Evolutionary conservation across 495 filamentous ascomycete genomes (phyloP), one percentile per base, ranked within the genome.

Genomic region (Aspergillus funiculosus): DNA sequence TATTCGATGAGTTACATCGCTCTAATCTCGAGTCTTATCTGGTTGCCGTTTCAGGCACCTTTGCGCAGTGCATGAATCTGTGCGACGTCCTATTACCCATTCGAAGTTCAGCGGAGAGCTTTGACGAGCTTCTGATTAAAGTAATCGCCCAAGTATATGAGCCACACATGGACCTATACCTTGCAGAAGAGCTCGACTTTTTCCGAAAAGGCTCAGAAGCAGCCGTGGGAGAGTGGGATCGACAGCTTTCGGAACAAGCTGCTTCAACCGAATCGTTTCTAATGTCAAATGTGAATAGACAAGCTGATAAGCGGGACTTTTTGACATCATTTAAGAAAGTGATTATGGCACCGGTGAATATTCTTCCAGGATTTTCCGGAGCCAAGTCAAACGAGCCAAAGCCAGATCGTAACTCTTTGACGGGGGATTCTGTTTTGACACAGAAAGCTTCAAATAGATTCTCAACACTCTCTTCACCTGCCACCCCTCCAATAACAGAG

Each of bases 261-360:
- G 88, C 89, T 24, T 85, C 85, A 4, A 86, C 85, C 11, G 91
- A 97, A 61, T 90, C 87, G 0, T 91, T 94, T 56, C 87, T 89
- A 64, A 95, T 96, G 89, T 86, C 82, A 6, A 95, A 86, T 57
- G 78, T 97, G 58, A 95, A 89, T 50, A 79, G 94, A 20, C 89
- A 95, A 69, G 91, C 87, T 2, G 94, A 92, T 58, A 99, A 99
- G 63, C 81, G 83, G 32, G 94, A 99, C 62, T 99, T 99, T 57
- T 59, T 99, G 52, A 91, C 80, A 13, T 94, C 89, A 1, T 99
- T 99, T 72, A 96, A 89, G 63, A 97, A 99, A 58, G 92, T 99
- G 7, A 87, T 99, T 51, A 94, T 97, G 86, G 89, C 94, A 81
- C 94, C 94, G 17, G 90, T 97, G 21, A 92, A 87, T 37, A 89